phyloP scores from a whole-genome alignment of 1,284 basidiomycete species.

The Ustilago bromivora region DNA sequence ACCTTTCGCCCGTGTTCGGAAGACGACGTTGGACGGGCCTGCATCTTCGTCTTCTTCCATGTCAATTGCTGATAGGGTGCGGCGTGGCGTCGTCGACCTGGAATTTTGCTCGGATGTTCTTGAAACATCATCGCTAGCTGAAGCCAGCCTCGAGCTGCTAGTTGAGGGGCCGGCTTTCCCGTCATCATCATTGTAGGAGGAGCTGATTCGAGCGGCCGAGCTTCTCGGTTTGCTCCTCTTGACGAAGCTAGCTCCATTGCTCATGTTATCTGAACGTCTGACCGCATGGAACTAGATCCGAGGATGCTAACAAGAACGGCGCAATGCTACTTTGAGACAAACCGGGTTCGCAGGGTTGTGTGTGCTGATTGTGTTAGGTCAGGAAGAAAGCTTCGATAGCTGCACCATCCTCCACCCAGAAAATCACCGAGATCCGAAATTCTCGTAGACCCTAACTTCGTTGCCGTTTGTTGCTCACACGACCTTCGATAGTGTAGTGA shows the following conservation, averaged over 20 bases:
- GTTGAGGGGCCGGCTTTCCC: slow-evolving; percentile 14
- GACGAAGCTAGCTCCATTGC: slow-evolving; percentile 30
- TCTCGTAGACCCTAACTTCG: not conserved
- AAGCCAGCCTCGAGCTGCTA: not conserved
- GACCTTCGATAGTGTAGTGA: too few relatives aligned
- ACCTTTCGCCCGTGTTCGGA: slow-evolving; percentile 27
- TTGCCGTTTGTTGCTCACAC: too few relatives aligned
- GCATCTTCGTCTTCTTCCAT: slow-evolving; percentile 11
- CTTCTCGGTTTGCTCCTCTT: slow-evolving; percentile 38
- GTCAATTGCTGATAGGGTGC: not conserved
- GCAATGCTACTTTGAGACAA: not conserved
- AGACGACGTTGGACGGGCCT: slow-evolving; percentile 18
- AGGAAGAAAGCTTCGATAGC: not conserved
- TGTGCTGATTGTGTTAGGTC: not conserved
- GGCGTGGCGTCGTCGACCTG: not conserved
- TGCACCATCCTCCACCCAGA: slow-evolving; percentile 15
- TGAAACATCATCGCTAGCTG: not conserved
- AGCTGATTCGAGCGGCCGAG: slow-evolving; percentile 27
- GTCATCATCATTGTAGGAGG: slow-evolving; percentile 24
- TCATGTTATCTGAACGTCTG: slow-evolving; percentile 9
- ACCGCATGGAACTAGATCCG: not conserved
- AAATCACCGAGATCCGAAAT: slow-evolving; percentile 27
- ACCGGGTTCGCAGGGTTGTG: not conserved
- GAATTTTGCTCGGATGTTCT: not conserved
- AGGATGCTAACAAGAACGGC: not conserved